phyloP scores from a whole-genome alignment of 352 stramenopile species.

The Pythium grandisporangium region DNA sequence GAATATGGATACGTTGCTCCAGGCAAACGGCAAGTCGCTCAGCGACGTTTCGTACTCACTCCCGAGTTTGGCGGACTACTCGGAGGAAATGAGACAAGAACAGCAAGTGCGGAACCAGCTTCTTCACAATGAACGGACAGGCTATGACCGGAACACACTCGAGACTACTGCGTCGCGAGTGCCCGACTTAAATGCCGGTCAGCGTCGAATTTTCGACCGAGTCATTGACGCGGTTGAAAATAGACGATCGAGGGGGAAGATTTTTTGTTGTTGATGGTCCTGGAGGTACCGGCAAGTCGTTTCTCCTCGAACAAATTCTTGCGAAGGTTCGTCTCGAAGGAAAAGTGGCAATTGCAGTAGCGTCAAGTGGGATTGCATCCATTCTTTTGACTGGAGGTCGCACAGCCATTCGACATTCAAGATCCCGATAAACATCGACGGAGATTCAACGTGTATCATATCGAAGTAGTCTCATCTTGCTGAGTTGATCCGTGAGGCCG shows the following conservation, averaged over 20 bases:
- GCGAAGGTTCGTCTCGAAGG: constrained; percentile 9
- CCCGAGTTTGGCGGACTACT: no score
- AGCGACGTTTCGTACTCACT: constrained; percentile 2
- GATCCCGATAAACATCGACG: constrained; percentile 11
- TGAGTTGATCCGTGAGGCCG: constrained; percentile 4
- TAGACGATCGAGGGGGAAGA: neutral
- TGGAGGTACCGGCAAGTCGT: constrained; percentile 23
- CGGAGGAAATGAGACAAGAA: no score
- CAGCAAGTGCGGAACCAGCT: constrained; percentile 6
- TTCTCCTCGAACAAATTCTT: constrained; percentile 13
- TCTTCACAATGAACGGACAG: neutral
- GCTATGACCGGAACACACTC: constrained; percentile 3
- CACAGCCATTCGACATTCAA: constrained; percentile 23
- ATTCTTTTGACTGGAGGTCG: constrained; percentile 15
- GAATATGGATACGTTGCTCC: constrained; percentile 5
- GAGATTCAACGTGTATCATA: constrained; percentile 11
- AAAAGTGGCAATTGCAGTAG: constrained; percentile 14
- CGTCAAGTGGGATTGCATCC: constrained; percentile 21
- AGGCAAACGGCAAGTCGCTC: constrained; percentile 2
- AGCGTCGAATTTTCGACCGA: constrained; percentile 10
- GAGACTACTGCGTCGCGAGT: constrained; percentile 1
- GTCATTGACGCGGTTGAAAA: constrained; percentile 4
- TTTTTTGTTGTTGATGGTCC: constrained; percentile 21
- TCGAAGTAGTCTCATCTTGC: neutral
- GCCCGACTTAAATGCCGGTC: neutral